phyloP scores from a whole-genome alignment of 129 eudicot species.

The Chrysanthemum makinoi region DNA sequence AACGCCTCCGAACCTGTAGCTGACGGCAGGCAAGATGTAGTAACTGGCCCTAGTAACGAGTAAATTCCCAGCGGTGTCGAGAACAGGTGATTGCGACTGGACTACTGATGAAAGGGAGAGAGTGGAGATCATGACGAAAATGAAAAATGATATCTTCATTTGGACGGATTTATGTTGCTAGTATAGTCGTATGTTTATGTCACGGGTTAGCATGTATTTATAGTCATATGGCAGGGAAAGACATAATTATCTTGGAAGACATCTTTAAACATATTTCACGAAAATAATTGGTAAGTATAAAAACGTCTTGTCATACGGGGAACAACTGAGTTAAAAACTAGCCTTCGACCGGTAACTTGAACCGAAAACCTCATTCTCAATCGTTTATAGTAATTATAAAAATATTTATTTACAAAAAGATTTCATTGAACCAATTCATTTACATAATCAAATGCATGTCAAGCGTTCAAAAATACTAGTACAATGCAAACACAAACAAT shows the following conservation, averaged over 20 bases:
- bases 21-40: constrained; percentile 17
- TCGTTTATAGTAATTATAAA: too few species aligned
- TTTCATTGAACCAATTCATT: too few species aligned
- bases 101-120: constrained; percentile 24
- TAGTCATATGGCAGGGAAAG: background rate
- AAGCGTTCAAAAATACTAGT: too few species aligned
- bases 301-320: too few species aligned
- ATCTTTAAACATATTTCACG: too few species aligned
- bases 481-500: too few species aligned
- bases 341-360: too few species aligned
- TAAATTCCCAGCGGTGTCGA: constrained; percentile 10
- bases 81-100: constrained; percentile 11
- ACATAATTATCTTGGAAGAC: background rate
- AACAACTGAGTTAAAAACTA: too few species aligned
- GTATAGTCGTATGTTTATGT: background rate
- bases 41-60: constrained; percentile 16
- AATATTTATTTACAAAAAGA: too few species aligned
- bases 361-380: too few species aligned
- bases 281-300: too few species aligned
- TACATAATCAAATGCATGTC: too few species aligned
- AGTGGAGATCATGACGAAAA: constrained; percentile 24
- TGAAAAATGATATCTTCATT: constrained; percentile 19
- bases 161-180: background rate
- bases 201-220: background rate
- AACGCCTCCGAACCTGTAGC: constrained; percentile 18